Conservation (phyloP, 306 rosid genomes). For the Senna siamea region DNA sequence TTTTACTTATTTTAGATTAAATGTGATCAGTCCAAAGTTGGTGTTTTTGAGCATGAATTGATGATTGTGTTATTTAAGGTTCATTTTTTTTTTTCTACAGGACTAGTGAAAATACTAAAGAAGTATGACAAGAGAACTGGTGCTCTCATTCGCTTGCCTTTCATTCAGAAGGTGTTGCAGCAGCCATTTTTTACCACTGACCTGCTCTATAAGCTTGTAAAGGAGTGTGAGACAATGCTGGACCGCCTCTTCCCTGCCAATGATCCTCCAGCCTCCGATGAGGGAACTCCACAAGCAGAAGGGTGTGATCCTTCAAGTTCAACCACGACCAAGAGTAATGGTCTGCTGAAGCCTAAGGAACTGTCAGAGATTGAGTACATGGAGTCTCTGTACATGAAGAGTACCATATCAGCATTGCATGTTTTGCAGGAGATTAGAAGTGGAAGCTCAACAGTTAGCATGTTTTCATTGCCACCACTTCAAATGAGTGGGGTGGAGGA, state of each 20-base stretch:
- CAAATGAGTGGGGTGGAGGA: conserved; percentile 62
- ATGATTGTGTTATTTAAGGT: neutral
- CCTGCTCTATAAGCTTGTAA: conserved; percentile 91
- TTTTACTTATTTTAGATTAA: too few species aligned
- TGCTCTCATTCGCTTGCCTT: conserved; percentile 94
- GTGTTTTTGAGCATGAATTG: neutral
- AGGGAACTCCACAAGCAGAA: conserved; percentile 52
- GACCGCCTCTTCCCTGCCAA: conserved; percentile 70
- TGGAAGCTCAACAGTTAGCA: conserved; percentile 84
- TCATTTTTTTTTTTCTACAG: conserved; percentile 45
- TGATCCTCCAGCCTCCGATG: conserved; percentile 51
- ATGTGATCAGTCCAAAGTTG: neutral
- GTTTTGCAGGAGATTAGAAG: conserved; percentile 89
- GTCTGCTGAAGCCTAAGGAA: conserved; percentile 61
- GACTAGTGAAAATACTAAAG: conserved; percentile 89
- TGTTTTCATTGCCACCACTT: conserved; percentile 87
- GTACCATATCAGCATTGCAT: conserved; percentile 79
- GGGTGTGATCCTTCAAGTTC: conserved; percentile 68
- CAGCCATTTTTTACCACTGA: conserved; percentile 96
- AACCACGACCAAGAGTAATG: conserved; percentile 48
- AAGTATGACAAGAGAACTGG: conserved; percentile 99
- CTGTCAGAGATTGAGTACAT: conserved; percentile 78
- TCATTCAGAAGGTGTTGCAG: conserved; percentile 90
- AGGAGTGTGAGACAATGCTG: conserved; percentile 89
- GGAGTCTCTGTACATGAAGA: conserved; percentile 87